Percentiles rank a stretch among this genome's conserved stretches.
Conservation (phyloP, 2,329 filamentous ascomycete genomes). For the Neopestalotiopsis rosae region DNA sequence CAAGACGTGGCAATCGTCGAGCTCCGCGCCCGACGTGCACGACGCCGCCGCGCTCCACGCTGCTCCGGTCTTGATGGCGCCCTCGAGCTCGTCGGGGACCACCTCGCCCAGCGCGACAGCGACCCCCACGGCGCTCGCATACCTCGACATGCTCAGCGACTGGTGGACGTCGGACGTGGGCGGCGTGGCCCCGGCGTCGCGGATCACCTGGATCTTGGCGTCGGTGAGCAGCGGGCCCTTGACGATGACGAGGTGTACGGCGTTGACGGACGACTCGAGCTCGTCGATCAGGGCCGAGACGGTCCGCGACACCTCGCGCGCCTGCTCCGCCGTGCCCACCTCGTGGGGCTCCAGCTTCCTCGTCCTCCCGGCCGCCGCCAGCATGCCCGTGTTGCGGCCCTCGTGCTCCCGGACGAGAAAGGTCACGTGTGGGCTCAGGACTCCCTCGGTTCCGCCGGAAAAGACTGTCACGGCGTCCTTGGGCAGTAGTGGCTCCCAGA, state of each 20-base stretch:
- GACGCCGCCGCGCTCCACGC: slow-evolving; percentile 36
- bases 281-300: slow-evolving; percentile 27
- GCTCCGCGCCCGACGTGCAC: slow-evolving; percentile 38
- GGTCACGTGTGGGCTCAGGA: slow-evolving; percentile 37
- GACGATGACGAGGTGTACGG: slow-evolving; percentile 30
- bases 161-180: slow-evolving; percentile 37
- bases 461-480: slow-evolving; percentile 36
- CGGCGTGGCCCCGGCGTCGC: slow-evolving; percentile 25
- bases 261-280: slow-evolving; percentile 22
- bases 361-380: slow-evolving; percentile 34
- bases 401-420: slow-evolving; percentile 30
- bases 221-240: slow-evolving; percentile 34
- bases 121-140: slow-evolving; percentile 37
- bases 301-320: slow-evolving; percentile 26
- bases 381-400: slow-evolving; percentile 25
- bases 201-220: slow-evolving; percentile 31
- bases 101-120: slow-evolving; percentile 34
- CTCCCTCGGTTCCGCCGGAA: slow-evolving; percentile 38
- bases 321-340: slow-evolving; percentile 35
- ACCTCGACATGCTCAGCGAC: slow-evolving; percentile 39
- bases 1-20: slow-evolving; percentile 37
- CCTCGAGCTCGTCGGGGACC: slow-evolving; percentile 16
- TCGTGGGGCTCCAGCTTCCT: slow-evolving; percentile 32
- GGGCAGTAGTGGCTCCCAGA: slow-evolving; percentile 37
- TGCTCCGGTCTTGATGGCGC: slow-evolving; percentile 29